Evolutionary conservation across 2,329 filamentous ascomycete genomes (phyloP), one percentile per base, ranked within the genome.

Genomic region (Akanthomyces dipterigenus): DNA sequence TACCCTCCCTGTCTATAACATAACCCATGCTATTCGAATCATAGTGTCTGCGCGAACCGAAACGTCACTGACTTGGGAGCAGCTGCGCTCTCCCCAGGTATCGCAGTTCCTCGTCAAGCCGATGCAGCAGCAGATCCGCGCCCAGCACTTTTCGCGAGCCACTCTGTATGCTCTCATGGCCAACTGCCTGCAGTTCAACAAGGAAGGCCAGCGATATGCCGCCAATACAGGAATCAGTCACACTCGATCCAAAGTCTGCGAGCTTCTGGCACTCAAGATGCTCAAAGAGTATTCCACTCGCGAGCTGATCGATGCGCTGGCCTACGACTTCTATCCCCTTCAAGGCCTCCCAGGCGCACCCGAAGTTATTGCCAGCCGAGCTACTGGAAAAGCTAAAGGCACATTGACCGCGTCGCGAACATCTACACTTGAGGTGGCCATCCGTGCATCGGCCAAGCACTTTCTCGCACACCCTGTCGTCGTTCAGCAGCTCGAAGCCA

Each of bases 91-190:
- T n/a, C 93, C 93, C 3, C 93, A 98, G 72, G 88, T 98, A 61
- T 96, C 92, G 18, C 93, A 96, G 71, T 98, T 98, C 72, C 82
- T 98, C 40, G 84, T 97, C 71, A 97, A 97, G 78, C 93, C 93
- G 2, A 95, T 97, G 79, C 91, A 95, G 74, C 89, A 95, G 71
- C 89, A 93, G 72, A 93, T 97, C 65, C 87, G 88, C 63, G 81
- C 85, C 18, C 86, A 89, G 56, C 90, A 96, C 74, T 93, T 96
- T 73, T 93, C 89, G 34, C 84, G 90, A 53, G 93, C 90, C 11
- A 95, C 92, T 0, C 74, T 97, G 42, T 97, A 96, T 76, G 91
- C 92, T 2, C 78, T 98, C 67, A 88, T 97, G 82, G 91, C 93
- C 54, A 98, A 98, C 70, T 96, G 91, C 70, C 80, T 98, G 60